These are phyloP conservation scores for Colletotrichum godetiae DNA, from an alignment of 2,329 filamentous ascomycete species.

Conservation along the genomic window DNA sequence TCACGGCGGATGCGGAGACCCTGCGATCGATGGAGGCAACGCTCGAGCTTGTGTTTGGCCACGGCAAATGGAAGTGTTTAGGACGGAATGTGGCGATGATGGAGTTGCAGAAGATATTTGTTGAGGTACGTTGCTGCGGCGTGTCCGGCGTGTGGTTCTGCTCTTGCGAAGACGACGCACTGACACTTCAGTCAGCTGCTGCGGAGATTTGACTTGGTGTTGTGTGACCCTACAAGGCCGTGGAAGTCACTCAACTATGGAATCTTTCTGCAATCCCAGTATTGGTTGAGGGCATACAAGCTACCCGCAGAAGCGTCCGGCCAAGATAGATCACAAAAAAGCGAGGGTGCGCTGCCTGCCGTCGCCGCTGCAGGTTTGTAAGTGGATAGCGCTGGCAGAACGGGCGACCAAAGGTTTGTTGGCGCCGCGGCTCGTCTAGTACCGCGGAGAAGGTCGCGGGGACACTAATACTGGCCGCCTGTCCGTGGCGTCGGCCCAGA, in stretches of 20 bases:
- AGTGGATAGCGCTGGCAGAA: too few relatives aligned
- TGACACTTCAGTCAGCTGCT: conserved; percentile 41
- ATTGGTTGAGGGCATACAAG: conserved; percentile 43
- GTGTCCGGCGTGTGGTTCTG: too few relatives aligned
- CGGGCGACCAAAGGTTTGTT: too few relatives aligned
- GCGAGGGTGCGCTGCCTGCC: too few relatives aligned
- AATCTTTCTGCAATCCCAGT: conserved; percentile 47
- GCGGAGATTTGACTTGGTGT: conserved; percentile 46
- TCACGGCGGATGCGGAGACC: conserved; percentile 49
- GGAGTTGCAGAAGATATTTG: conserved; percentile 56
- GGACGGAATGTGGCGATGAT: conserved; percentile 57
- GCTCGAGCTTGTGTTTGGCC: conserved; percentile 56
- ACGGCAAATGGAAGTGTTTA: conserved; percentile 55
- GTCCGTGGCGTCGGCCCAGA: too few relatives aligned
- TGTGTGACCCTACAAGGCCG: conserved; percentile 44
- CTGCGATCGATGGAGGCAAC: conserved; percentile 49
- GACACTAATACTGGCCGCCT: too few relatives aligned
- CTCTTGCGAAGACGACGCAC: not conserved
- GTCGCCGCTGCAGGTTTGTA: too few relatives aligned
- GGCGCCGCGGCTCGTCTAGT: too few relatives aligned
- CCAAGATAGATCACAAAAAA: too few relatives aligned
- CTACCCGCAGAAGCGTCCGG: not conserved
- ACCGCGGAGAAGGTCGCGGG: too few relatives aligned
- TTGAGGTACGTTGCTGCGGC: conserved; percentile 49
- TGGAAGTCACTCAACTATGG: conserved; percentile 46